Evolutionary conservation across 306 rosid genomes (phyloP).

Genomic region (Casuarina equisetifolia): DNA sequence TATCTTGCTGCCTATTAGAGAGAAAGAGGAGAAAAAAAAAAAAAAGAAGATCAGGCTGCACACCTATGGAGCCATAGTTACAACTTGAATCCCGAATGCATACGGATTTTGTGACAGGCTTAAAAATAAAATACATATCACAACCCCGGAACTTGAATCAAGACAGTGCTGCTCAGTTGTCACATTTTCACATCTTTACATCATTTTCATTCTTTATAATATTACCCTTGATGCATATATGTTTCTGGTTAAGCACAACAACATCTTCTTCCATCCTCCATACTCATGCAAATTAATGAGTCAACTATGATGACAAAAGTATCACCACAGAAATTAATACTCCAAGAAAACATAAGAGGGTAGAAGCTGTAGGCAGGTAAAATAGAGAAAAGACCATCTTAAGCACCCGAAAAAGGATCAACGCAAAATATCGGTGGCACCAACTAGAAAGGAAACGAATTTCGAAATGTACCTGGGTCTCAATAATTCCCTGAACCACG

Average conservation of each 20-base stretch:
- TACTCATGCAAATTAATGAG: neutral
- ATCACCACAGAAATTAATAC: neutral
- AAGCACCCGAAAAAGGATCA: no score
- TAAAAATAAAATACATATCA: neutral
- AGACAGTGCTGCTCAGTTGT: neutral
- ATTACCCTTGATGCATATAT: neutral
- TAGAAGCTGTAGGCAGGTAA: neutral
- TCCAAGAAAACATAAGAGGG: neutral
- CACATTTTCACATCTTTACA: neutral
- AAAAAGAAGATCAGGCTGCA: neutral
- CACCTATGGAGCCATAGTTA: neutral
- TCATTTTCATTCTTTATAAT: neutral
- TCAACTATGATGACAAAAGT: neutral
- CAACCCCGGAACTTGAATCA: neutral
- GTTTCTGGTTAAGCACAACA: neutral
- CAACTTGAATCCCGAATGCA: neutral
- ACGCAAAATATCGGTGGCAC: neutral
- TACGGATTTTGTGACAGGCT: neutral
- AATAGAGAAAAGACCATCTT: neutral
- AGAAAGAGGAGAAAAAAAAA: no score
- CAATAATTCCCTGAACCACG: slow-evolving; percentile 90
- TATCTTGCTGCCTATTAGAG: neutral
- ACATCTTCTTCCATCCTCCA: neutral
- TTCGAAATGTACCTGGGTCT: slow-evolving; percentile 56
- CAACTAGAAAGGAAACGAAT: slow-evolving; percentile 5